phyloP scores from a whole-genome alignment of 139 green algal species.

The Chlorella sp. region DNA sequence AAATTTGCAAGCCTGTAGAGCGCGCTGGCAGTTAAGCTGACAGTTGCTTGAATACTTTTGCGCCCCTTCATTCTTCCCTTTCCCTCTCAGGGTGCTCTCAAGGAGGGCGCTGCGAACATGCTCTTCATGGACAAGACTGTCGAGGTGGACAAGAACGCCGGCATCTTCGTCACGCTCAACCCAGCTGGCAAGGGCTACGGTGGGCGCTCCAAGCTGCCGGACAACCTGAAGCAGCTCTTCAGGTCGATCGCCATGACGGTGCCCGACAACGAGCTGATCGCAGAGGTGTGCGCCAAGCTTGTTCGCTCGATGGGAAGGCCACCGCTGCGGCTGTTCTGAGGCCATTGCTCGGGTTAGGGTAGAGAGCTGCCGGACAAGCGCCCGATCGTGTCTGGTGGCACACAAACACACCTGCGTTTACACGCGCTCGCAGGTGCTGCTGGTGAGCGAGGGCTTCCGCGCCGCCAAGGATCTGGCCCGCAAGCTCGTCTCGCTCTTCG shows the following conservation, averaged over 20 bases:
- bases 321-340: not conserved
- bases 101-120: conserved; percentile 41
- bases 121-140: conserved; percentile 60
- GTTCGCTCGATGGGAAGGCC: no score
- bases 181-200: conserved; percentile 69
- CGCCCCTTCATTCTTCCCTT: no score
- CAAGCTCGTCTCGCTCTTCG: conserved; percentile 64
- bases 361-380: not conserved
- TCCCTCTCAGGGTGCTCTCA: conserved; percentile 48
- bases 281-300: no score
- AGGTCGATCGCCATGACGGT: conserved; percentile 70
- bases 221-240: conserved; percentile 54
- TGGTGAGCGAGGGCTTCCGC: conserved; percentile 67
- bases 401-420: not conserved
- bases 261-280: conserved; percentile 75
- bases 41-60: no score
- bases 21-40: no score
- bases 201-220: conserved; percentile 73
- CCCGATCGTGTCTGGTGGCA: not conserved
- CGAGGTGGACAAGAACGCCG: conserved; percentile 59
- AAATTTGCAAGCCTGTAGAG: no score
- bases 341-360: no score
- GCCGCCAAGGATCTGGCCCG: conserved; percentile 42
- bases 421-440: conserved; percentile 38
- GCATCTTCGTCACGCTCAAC: conserved; percentile 88